phyloP scores from a whole-genome alignment of 2,329 filamentous ascomycete genomes.

The Hymenoscyphus scutula region DNA sequence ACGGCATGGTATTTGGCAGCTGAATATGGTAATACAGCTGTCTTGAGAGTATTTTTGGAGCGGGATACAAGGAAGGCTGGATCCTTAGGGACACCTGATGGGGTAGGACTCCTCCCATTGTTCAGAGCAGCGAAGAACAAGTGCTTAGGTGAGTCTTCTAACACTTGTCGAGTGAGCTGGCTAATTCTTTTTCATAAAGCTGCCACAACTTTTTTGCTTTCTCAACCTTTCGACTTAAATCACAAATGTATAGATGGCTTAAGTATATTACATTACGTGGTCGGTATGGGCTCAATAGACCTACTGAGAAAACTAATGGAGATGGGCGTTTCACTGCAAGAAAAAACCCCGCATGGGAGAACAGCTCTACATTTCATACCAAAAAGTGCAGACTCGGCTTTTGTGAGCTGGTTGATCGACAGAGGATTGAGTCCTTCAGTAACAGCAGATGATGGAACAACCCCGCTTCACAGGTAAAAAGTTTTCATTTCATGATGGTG shows the following conservation, averaged over 20 bases:
- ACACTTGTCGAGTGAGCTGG: background rate
- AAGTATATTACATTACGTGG: constrained; percentile 2
- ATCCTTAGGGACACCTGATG: background rate
- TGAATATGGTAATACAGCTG: background rate
- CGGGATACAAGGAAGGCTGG: background rate
- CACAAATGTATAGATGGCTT: background rate
- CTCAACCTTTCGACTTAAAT: background rate
- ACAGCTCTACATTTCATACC: constrained; percentile 6
- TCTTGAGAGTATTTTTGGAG: background rate
- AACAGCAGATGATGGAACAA: background rate
- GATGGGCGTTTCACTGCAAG: background rate
- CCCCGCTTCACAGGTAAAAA: background rate
- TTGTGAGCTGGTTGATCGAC: background rate
- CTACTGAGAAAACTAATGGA: background rate
- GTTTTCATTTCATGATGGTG: too few species aligned
- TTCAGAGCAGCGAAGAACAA: background rate
- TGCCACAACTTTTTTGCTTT: background rate
- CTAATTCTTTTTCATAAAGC: background rate
- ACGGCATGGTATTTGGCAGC: constrained; percentile 1
- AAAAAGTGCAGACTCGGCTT: background rate
- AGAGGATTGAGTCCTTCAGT: background rate
- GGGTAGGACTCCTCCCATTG: background rate
- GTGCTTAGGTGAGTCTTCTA: background rate
- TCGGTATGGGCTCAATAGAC: background rate
- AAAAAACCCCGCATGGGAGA: background rate